Percentiles rank a stretch among this genome's conserved stretches.
phyloP scores from a whole-genome alignment of 441 rosid species.

The Euphorbia celastroides region DNA sequence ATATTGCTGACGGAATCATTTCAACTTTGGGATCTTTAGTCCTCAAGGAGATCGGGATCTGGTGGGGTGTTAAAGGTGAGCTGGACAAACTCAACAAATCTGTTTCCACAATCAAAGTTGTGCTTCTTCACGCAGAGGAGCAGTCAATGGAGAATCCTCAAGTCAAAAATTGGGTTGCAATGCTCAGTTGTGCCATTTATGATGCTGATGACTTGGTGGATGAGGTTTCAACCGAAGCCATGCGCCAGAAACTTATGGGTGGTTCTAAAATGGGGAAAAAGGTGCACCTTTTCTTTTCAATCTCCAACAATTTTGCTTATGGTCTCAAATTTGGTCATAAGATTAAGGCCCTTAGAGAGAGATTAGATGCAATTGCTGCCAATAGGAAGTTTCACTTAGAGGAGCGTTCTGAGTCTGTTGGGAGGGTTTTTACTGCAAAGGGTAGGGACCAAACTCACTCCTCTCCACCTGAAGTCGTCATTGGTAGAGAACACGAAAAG shows the following conservation, averaged over 20 bases:
- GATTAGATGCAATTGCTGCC: not conserved
- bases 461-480: not conserved
- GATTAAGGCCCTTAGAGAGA: constrained; percentile 11
- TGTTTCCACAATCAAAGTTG: constrained; percentile 11
- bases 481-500: constrained; percentile 24
- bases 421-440: not conserved
- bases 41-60: not conserved
- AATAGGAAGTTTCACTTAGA: not conserved
- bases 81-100: not conserved
- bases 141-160: not conserved
- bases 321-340: constrained; percentile 11
- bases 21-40: not conserved
- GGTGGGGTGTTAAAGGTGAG: not conserved
- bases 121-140: constrained; percentile 21
- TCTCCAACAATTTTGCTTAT: not conserved
- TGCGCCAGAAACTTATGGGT: not conserved
- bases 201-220: constrained; percentile 2
- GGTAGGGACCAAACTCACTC: not conserved
- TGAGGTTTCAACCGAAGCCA: constrained; percentile 10
- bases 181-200: constrained; percentile 12
- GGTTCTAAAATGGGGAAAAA: not conserved
- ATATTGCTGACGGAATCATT: constrained; percentile 2
- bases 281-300: not conserved
- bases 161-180: constrained; percentile 9
- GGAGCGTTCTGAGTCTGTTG: not conserved